A percentile compares a stretch with the other conserved stretches of the same genome.
These are phyloP conservation scores for Pythium periplocum DNA, from an alignment of 352 stramenopile genomes.

Conservation along the genomic window DNA sequence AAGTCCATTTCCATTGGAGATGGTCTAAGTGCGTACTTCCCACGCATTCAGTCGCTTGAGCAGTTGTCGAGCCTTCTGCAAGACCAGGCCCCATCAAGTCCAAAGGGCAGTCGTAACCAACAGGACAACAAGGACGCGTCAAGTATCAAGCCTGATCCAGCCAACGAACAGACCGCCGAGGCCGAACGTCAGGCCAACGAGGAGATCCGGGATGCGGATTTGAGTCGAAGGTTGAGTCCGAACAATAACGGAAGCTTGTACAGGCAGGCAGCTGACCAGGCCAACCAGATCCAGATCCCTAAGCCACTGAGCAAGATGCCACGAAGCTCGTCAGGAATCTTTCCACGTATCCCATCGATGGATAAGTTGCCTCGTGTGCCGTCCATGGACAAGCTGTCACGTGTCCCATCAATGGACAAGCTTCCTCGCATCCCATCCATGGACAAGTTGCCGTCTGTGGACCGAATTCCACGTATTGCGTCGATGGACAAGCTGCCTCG, in stretches of 20 bases:
- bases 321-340: slow-evolving; percentile 72
- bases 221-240: slow-evolving; percentile 41
- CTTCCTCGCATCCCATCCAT: slow-evolving; percentile 65
- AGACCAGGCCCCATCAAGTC: slow-evolving; percentile 54
- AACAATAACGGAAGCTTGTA: slow-evolving; percentile 6
- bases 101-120: slow-evolving; percentile 2
- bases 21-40: slow-evolving; percentile 64
- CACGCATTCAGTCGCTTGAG: slow-evolving; percentile 73
- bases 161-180: not conserved
- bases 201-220: slow-evolving; percentile 16
- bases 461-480: slow-evolving; percentile 52
- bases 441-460: slow-evolving; percentile 56
- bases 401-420: slow-evolving; percentile 55
- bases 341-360: slow-evolving; percentile 65
- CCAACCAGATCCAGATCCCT: slow-evolving; percentile 66
- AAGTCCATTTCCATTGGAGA: slow-evolving; percentile 64
- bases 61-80: slow-evolving; percentile 67
- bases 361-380: slow-evolving; percentile 56
- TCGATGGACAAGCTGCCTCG: slow-evolving; percentile 70
- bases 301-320: slow-evolving; percentile 79
- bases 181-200: not conserved
- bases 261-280: slow-evolving; percentile 19
- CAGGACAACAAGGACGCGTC: not conserved
- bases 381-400: slow-evolving; percentile 63
- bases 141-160: not conserved